Percentiles rank a stretch among this genome's conserved stretches.
phyloP scores from a whole-genome alignment of 805 yeast species.

The Candida orba region DNA sequence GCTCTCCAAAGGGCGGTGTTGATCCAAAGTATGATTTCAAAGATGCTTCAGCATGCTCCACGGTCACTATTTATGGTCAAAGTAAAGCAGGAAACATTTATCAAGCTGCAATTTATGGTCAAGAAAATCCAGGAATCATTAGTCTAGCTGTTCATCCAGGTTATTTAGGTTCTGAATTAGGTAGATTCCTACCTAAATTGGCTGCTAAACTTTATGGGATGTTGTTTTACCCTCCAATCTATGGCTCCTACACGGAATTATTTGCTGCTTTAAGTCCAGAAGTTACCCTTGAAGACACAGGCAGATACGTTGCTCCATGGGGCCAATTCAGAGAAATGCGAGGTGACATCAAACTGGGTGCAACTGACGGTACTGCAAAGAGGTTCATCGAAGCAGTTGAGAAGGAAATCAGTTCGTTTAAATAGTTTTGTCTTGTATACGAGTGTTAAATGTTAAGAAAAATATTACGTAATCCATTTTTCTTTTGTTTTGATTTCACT shows the following conservation, averaged over 20 bases:
- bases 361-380: constrained; percentile 27
- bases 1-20: constrained; percentile 25
- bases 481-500: neutral
- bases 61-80: constrained; percentile 27
- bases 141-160: constrained; percentile 38
- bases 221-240: constrained; percentile 4
- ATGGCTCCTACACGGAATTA: constrained; percentile 39
- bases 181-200: constrained; percentile 16
- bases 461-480: neutral
- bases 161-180: constrained; percentile 28
- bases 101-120: constrained; percentile 31
- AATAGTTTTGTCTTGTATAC: neutral
- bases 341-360: constrained; percentile 28
- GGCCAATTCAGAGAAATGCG: constrained; percentile 33
- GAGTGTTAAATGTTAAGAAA: too few relatives aligned
- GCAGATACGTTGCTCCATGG: constrained; percentile 35
- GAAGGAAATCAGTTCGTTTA: constrained; percentile 4
- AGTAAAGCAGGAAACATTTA: constrained; percentile 36
- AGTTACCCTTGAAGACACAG: constrained; percentile 26
- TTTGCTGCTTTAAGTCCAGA: constrained; percentile 36
- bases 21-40: constrained; percentile 29
- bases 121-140: constrained; percentile 26
- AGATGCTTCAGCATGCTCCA: constrained; percentile 4
- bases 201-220: neutral
- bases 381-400: constrained; percentile 31